Evolutionary conservation across 202 grass and related monocot species (phyloP), one percentile per base, ranked within the genome.

Genomic region (Digitaria exilis): DNA sequence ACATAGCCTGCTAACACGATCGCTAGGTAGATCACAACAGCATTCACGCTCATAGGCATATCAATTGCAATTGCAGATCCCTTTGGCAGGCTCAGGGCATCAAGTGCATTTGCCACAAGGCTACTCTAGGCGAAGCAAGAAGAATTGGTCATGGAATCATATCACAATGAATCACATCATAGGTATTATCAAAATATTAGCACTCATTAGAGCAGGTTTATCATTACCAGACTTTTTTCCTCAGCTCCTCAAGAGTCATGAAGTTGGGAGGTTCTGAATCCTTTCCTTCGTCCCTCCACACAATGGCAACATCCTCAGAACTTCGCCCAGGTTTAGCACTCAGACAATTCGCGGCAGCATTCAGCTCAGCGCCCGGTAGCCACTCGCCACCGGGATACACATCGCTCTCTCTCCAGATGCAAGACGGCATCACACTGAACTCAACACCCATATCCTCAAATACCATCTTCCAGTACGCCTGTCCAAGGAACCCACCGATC

Each of bases 11-110:
- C 93, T 74, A 96, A 84, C 50, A 96, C 85, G 19, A 94, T 92
- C 1, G 93, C 93, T 24, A 98, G 96, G 87, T 98, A 98, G 72
- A 96, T 92, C 48, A 89, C 66, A 57, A 98, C 93, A 77, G 92
- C 83, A 87, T 82, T 89, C 28, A 90, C 85, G 89, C 83, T 92
- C 96, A 96, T 98, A 50, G 91, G 96, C 96, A 98, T 96, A 84
- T 94, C 96, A 63, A 98, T 94, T 57, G 96, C 96, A 85, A 98
- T 88, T 54, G 96, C 85, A 75, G 96, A 98, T 74, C 87, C 89
- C 84, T 98, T 96, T 79, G 84, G 80, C 83, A 98, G 92, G 63
- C 78, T 69, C 71, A 98, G 48, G 9, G 80, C 63, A 78, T 98
- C 96, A 62, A 98, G 69, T 13, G 93, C 96, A 84, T 94, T 98